These are phyloP conservation scores for Alternaria solani DNA, from an alignment of 2,329 filamentous ascomycete genomes.

Conservation along the genomic window DNA sequence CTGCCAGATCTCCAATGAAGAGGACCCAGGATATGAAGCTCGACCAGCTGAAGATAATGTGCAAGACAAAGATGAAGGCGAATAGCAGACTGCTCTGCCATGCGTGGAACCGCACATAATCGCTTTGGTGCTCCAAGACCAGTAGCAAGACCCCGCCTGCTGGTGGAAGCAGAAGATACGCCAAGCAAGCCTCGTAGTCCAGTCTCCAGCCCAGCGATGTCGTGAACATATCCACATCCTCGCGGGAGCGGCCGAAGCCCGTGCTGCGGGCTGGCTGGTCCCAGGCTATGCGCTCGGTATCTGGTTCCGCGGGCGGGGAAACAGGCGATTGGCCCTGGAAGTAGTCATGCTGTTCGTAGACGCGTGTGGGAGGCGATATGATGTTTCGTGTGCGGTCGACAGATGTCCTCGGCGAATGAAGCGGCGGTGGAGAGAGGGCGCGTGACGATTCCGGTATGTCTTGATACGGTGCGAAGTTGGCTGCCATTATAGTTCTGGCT, in stretches of 20 bases:
- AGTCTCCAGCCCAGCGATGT: slow-evolving; percentile 87
- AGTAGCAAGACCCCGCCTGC: slow-evolving; percentile 84
- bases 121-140: slow-evolving; percentile 90
- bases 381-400: slow-evolving; percentile 44
- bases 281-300: slow-evolving; percentile 44
- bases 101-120: slow-evolving; percentile 97
- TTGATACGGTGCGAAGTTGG: slow-evolving; percentile 93
- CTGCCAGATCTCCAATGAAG: slow-evolving; percentile 74
- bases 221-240: slow-evolving; percentile 81
- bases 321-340: slow-evolving; percentile 29
- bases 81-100: slow-evolving; percentile 93
- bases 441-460: slow-evolving; percentile 87
- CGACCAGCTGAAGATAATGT: slow-evolving; percentile 88
- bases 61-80: slow-evolving; percentile 72
- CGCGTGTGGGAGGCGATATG: slow-evolving; percentile 43
- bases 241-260: slow-evolving; percentile 54
- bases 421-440: slow-evolving; percentile 75
- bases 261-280: slow-evolving; percentile 17
- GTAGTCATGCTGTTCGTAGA: slow-evolving; percentile 53
- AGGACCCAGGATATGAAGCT: slow-evolving; percentile 83
- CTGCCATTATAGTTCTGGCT: slow-evolving; percentile 28
- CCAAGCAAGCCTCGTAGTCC: slow-evolving; percentile 88
- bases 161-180: slow-evolving; percentile 86
- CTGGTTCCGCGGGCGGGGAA: slow-evolving; percentile 14
- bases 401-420: slow-evolving; percentile 50